These are phyloP conservation scores for Oldenlandia corymbosa DNA, from an alignment of 257 asterid genomes.

Conservation along the genomic window DNA sequence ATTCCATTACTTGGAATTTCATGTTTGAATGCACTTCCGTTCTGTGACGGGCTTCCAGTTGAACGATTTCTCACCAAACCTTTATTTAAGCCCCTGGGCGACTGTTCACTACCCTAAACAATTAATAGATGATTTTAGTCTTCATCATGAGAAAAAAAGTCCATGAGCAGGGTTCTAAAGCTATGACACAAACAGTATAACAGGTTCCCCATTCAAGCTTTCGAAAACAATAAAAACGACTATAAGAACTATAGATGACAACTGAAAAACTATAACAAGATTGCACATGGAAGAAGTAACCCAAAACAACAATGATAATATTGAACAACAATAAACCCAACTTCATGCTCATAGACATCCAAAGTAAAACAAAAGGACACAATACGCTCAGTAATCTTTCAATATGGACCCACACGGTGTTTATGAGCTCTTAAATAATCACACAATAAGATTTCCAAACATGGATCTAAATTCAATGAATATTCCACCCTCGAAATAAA, in stretches of 20 bases:
- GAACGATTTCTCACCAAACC: slow-evolving; percentile 38
- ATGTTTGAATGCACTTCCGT: slow-evolving; percentile 42
- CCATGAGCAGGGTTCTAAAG: background rate
- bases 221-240: background rate
- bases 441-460: background rate
- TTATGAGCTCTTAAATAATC: too few species aligned
- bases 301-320: too few species aligned
- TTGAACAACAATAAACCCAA: background rate
- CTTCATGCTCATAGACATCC: background rate
- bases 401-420: too few species aligned
- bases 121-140: slow-evolving; percentile 23
- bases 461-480: background rate
- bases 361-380: background rate
- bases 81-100: slow-evolving; percentile 58
- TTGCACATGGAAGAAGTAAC: background rate
- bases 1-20: slow-evolving; percentile 63
- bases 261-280: background rate
- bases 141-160: background rate
- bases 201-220: background rate
- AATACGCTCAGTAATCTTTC: too few species aligned
- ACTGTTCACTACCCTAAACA: slow-evolving; percentile 72
- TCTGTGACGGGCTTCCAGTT: slow-evolving; percentile 51
- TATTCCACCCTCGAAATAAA: background rate
- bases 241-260: background rate
- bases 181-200: background rate